A percentile compares a stretch with the other conserved stretches of the same genome.
Conservation (phyloP, 768 basidiomycete genomes). For the Bullera alba region DNA sequence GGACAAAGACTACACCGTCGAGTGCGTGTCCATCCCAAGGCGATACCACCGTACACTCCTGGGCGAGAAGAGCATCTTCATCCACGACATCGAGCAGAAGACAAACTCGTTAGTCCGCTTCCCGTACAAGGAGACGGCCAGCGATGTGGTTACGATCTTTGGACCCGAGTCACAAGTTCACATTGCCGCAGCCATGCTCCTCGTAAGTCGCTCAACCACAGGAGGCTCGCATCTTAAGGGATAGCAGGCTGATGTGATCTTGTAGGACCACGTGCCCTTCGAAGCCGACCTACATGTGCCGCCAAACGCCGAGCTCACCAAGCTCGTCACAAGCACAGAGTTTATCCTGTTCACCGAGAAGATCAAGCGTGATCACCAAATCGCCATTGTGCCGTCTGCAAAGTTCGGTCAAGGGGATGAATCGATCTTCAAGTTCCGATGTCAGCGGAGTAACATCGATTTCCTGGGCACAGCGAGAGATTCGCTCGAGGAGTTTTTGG, state of each 20-base stretch:
- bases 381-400: conserved; percentile 76
- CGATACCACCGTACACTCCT: conserved; percentile 90
- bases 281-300: conserved; percentile 92
- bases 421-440: conserved; percentile 88
- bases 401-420: conserved; percentile 64
- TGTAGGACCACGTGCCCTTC: conserved; percentile 88
- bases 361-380: conserved; percentile 88
- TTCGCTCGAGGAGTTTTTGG: conserved; percentile 83
- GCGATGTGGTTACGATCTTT: conserved; percentile 86
- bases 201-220: conserved; percentile 53
- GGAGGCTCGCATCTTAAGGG: no score
- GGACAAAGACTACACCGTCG: conserved; percentile 96
- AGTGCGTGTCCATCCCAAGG: conserved; percentile 86
- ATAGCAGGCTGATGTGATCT: conserved; percentile 3
- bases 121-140: conserved; percentile 53
- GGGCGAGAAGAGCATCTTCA: conserved; percentile 94
- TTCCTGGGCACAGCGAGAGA: conserved; percentile 83
- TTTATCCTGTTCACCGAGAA: conserved; percentile 79
- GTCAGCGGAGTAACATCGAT: conserved; percentile 91
- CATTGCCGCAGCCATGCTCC: conserved; percentile 89
- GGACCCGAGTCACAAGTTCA: conserved; percentile 95
- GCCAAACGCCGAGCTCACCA: conserved; percentile 68
- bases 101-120: conserved; percentile 75
- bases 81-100: conserved; percentile 92
- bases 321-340: conserved; percentile 68